Base-by-base conservation (phyloP, 805 yeast species). In the Candida ulmi region DNA sequence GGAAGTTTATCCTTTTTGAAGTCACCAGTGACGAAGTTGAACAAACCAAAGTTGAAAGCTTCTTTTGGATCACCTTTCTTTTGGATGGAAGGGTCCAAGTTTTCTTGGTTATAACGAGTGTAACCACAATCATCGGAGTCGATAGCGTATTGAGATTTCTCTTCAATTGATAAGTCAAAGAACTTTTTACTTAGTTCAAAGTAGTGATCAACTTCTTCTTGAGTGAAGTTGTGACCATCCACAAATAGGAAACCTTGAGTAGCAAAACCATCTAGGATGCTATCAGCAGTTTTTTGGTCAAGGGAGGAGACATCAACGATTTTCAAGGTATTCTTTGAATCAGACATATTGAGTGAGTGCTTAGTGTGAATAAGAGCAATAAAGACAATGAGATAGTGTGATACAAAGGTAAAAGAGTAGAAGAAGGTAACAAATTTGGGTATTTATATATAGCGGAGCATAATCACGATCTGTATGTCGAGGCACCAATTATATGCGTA, bases 201-300 rank as follows among this genome's bases (percentile, higher is more conserved):
- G 33, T 74, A 54, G 2, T 55, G 56, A 31, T 72, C 69, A 11
- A 80, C 80, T 42, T 80, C 85, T 8, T 62, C 55, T 42, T 69
- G 71, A 1, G 74, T 58, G 52, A 81, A 77, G n/a, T 69, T 79
- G 47, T 80, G 83, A 7, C 88, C 88, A 47, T 80, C 83, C 5
- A 81, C 65, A 41, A 78, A 78, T 13, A 81, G 60, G 51, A 81
- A 81, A 1, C 88, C 88, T 45, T 78, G 81, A 2, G 73, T 59
- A n/a, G 71, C 61, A 11, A 83, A 83, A 2, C 86, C 86, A 8
- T 67, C 62, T 4, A 80, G 64, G 19, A 83, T 66, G 41, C 70
- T 62, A 8, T 65, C 66, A 1, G 79, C 83, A 0, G 81, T 69
- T 7, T 50, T 40, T 18, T 58, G 56, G 37, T 65, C 61, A 16